Base-by-base conservation (phyloP, 441 rosid species). In the Syzygium syzygioides region DNA sequence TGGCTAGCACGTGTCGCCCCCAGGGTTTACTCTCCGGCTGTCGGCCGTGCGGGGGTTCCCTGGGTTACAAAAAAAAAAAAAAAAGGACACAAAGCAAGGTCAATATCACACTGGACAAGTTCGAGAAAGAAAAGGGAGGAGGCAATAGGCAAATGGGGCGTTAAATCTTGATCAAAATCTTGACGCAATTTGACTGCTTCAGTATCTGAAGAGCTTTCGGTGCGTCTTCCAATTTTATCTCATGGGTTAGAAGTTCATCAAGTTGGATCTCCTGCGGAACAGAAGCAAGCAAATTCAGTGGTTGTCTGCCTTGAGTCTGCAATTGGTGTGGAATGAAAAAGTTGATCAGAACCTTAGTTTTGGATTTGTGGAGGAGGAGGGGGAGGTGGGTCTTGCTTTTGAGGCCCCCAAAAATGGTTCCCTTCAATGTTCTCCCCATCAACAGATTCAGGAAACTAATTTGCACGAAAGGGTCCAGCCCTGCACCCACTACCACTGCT, bases 381-480 rank as follows among this genome's bases (percentile, higher is more conserved):
- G 94, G 93, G 12, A 93, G 92, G 28, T 92, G 93, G 20, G 93
- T 90, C 59, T 90, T 91, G n/a, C 79, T 55, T 87, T 92, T 93
- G 55, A 93, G 88, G 34, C 94, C 95, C 57, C 95, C 96, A 30
- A 94, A 94, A 87, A 91, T 1, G 11, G 91, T 86, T 0, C 96
- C 95, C 86, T 89, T 94, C n/a, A 92, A 50, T 34, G 93, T 94
- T 88, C 94, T 90, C 5, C 95, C 94, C 2, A 23, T 4, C 15
- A 91, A 2, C 37, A 93, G 54, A 1, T 89, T 50, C 1, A 52
- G 1, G n/a, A 79, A 17, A 59, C 76, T 89, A 28, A 92, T 62
- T 5, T 55, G 14, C 30, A 88, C 56, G 12, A 19, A 59, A 1
- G 14, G 0, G 23, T 86, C 32, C 8, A 6, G 32, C 87, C 90